Base-by-base conservation (phyloP, 1,284 basidiomycete genomes). In the Rugiboletus extremiorientalis region DNA sequence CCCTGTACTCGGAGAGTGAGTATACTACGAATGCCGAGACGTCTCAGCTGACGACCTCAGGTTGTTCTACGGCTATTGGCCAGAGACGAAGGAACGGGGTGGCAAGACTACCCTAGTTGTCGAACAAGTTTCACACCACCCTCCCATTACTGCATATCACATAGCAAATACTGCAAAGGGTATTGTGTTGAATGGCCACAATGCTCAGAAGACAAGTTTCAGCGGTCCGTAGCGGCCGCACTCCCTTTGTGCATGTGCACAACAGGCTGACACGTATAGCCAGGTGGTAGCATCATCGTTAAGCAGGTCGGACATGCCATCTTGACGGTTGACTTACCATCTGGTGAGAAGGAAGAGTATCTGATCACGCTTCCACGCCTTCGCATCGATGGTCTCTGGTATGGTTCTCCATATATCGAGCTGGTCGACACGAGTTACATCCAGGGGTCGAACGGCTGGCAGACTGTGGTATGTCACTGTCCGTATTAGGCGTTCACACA, bases 101-200 rank as follows among this genome's bases (percentile, higher is more conserved):
- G 72, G 72, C 47, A 84, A 91, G 72, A 96, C 93, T 18, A 80
- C 81, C 46, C 83, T 99, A 31, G 83, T 91, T 38, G 92, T 96
- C n/a, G 96, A 99, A 78, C 96, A 99, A 76, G 96, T 98, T 51
- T 96, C 94, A 30, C 95, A 96, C 70, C 94, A 96, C 74, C 94
- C 94, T 6, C 92, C 93, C 9, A 89, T 95, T 66, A 94, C 88
- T 56, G 92, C 86, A 52, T 93, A 88, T 78, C 84, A 85, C 74
- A 91, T 99, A 64, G 83, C 87, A 75, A 98, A 99, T 78, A 78
- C 85, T 58, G 72, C 79, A 45, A 94, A 94, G 67, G 90, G 93
- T 3, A 74, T 99, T 54, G 76, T 82, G 44, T 83, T 98, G 54
- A 85, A 87, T 50, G 96, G 96, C 25, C 94, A 98, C 75, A 95